Evolutionary conservation across 306 rosid species (phyloP).

Genomic region (Inga laurina): DNA sequence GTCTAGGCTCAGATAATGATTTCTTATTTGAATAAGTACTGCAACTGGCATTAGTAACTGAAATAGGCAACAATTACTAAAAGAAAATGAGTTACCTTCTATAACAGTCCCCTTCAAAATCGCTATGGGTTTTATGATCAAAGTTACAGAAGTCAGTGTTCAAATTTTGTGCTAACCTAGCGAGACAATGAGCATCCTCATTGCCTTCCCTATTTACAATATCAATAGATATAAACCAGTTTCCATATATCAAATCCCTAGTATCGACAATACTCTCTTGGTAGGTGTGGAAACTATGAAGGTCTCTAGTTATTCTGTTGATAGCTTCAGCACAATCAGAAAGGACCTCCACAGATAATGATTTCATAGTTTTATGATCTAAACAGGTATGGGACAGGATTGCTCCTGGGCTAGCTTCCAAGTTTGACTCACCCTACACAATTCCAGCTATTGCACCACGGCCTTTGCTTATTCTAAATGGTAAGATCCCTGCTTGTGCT

Average conservation of each 20-base stretch:
- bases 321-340: neutral
- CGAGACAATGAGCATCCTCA: neutral
- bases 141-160: neutral
- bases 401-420: constrained; percentile 86
- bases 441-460: constrained; percentile 77
- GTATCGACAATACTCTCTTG: neutral
- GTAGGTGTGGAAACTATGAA: neutral
- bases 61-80: neutral
- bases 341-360: neutral
- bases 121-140: neutral
- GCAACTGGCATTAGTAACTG: neutral
- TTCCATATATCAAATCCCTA: neutral
- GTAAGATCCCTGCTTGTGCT: constrained; percentile 40
- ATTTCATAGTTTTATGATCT: constrained; percentile 20
- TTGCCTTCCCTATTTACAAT: neutral
- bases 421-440: constrained; percentile 73
- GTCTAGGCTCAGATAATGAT: constrained; percentile 27
- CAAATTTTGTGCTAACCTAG: neutral
- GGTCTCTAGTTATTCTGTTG: neutral
- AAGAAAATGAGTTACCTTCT: neutral
- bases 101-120: neutral
- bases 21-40: neutral
- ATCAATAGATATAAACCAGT: neutral
- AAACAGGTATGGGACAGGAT: constrained; percentile 92
- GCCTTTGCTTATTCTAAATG: constrained; percentile 74